A percentile compares a stretch with the other conserved stretches of the same genome.
Evolutionary conservation across 2,329 filamentous ascomycete species (phyloP).

Genomic region (Dryadomyces quercivorus): DNA sequence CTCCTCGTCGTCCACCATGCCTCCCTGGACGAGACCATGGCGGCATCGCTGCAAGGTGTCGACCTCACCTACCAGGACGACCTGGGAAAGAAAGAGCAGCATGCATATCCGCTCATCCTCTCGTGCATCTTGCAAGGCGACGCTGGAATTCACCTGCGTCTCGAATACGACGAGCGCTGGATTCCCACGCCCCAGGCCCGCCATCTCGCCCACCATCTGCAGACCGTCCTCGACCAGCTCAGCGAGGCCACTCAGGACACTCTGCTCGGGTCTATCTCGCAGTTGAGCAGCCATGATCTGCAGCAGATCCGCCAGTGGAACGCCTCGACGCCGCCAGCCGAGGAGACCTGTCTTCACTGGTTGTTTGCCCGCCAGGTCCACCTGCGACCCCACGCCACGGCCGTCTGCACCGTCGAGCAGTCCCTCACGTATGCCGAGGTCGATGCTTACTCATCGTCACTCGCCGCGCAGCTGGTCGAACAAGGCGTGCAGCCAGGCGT

Average conservation of each 20-base stretch:
- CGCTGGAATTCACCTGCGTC: no score
- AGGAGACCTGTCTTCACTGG: neutral
- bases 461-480: constrained; percentile 12
- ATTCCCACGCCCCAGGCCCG: no score
- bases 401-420: constrained; percentile 19
- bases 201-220: neutral
- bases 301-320: neutral
- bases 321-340: neutral
- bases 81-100: no score
- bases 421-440: constrained; percentile 18
- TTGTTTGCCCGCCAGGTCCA: constrained; percentile 6
- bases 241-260: neutral
- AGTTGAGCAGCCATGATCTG: neutral
- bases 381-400: constrained; percentile 14
- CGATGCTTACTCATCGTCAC: constrained; percentile 23
- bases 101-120: no score
- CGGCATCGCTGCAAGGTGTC: no score
- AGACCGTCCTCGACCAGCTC: neutral
- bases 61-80: no score
- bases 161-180: no score
- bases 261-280: neutral
- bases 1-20: neutral
- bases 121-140: no score
- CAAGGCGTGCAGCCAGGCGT: constrained; percentile 36
- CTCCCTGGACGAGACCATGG: neutral